Conservation (phyloP, 1,284 basidiomycete genomes). For the Singerocomus rubriflavus region DNA sequence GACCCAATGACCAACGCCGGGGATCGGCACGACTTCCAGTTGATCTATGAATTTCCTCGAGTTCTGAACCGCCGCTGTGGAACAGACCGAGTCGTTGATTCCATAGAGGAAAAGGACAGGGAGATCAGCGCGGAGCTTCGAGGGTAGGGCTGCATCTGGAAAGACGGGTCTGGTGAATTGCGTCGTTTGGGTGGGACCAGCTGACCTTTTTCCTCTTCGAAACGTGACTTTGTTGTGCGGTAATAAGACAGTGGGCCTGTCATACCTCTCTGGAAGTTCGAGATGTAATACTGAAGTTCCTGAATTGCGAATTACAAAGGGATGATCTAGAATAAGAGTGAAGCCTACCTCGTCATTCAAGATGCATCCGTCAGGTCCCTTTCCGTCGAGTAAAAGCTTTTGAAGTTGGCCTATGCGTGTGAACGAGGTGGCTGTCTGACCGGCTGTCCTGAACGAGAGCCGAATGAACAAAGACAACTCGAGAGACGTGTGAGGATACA, state of each 20-base stretch:
- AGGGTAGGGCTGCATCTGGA: constrained; percentile 37
- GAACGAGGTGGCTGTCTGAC: neutral
- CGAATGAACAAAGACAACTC: constrained; percentile 26
- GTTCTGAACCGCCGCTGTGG: constrained; percentile 37
- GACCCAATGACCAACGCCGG: constrained; percentile 64
- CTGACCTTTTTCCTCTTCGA: constrained; percentile 62
- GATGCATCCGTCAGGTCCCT: constrained; percentile 12
- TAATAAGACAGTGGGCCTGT: constrained; percentile 70
- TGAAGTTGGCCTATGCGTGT: constrained; percentile 8
- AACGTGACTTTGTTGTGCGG: constrained; percentile 51
- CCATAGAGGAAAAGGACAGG: constrained; percentile 65
- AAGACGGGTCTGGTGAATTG: constrained; percentile 1
- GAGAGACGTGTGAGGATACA: neutral
- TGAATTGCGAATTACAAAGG: constrained; percentile 23
- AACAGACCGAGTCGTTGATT: constrained; percentile 45
- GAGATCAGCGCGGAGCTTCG: constrained; percentile 42
- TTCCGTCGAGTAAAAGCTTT: constrained; percentile 4
- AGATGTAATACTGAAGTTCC: constrained; percentile 52
- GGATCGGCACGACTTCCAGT: constrained; percentile 48
- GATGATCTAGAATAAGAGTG: neutral
- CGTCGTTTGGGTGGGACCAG: neutral
- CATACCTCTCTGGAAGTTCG: constrained; percentile 51
- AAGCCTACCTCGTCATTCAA: constrained; percentile 21
- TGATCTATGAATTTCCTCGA: constrained; percentile 46
- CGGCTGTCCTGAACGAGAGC: constrained; percentile 2